Evolutionary conservation across 441 rosid genomes (phyloP).

Genomic region (Isatis lusitanica): DNA sequence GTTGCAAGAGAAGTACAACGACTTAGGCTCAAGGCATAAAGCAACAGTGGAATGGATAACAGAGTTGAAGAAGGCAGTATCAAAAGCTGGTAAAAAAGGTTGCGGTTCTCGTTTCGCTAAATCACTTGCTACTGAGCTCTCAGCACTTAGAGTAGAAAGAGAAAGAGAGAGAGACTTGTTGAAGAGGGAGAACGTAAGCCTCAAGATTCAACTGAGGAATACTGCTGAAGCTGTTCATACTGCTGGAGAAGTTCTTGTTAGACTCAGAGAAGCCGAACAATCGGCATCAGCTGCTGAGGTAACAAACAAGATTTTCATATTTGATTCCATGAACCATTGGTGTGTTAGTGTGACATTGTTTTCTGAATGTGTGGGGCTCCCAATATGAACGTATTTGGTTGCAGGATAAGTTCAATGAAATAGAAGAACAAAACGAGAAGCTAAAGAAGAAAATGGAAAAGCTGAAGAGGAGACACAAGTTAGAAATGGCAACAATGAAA

Average conservation of each 20-base stretch:
- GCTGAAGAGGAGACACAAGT: slow-evolving; percentile 82
- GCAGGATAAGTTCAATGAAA: slow-evolving; percentile 59
- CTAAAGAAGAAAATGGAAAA: slow-evolving; percentile 86
- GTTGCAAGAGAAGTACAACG: slow-evolving; percentile 81
- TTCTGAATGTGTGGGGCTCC: neutral
- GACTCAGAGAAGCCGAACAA: slow-evolving; percentile 89
- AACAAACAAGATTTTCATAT: slow-evolving; percentile 17
- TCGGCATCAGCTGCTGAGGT: slow-evolving; percentile 80
- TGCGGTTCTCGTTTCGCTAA: slow-evolving; percentile 78
- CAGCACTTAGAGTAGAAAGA: slow-evolving; percentile 68
- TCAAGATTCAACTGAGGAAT: slow-evolving; percentile 77
- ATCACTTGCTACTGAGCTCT: slow-evolving; percentile 68
- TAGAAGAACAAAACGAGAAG: slow-evolving; percentile 75
- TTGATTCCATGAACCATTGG: neutral
- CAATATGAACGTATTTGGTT: neutral
- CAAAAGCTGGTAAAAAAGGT: slow-evolving; percentile 79
- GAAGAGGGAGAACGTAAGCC: slow-evolving; percentile 77
- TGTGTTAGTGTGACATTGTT: neutral
- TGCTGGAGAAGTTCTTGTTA: slow-evolving; percentile 93
- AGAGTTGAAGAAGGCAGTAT: slow-evolving; percentile 83
- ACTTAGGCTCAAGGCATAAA: slow-evolving; percentile 61
- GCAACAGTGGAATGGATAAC: slow-evolving; percentile 79
- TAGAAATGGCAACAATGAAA: slow-evolving; percentile 86
- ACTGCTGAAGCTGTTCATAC: slow-evolving; percentile 98
- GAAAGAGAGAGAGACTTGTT: slow-evolving; percentile 71